Base-by-base conservation (phyloP, 805 yeast genomes). In the Schwanniomyces yamadae region DNA sequence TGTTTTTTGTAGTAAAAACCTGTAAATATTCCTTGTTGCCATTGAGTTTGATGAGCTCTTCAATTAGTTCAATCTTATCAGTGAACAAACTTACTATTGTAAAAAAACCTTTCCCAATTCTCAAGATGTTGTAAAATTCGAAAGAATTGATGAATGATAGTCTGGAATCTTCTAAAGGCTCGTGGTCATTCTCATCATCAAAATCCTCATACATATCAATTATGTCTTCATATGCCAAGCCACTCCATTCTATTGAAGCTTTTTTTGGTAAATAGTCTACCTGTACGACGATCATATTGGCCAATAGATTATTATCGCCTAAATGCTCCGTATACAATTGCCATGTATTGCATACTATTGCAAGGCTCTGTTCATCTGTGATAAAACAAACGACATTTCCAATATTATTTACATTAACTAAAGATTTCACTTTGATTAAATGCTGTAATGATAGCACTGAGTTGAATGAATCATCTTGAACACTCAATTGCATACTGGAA, bases 171-270 rank as follows among this genome's bases (percentile, higher is more conserved):
- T 22, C 24, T 10, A 5, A 6, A 25, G 8, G 13, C 7, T 25
- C 8, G 14, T 28, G 16, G 6, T 17, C n/a, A 6, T 61, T 71
- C 2, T 66, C 71, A 23, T 63, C 73, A 28, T 67, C 69, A n/a
- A 63, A 63, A 26, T 69, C 69, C 4, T 65, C 73, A 34, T 69
- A 64, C 48, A 66, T 47, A 3, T 50, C 59, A 12, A 45, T 42
- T 2, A 53, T 44, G 18, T 63, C 61, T 37, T 72, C 70, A 41
- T 69, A 77, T 4, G 78, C 57, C 3, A 75, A 41, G 1, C 91
- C 95, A 23, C 82, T 77, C 91, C 95, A 84, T 61, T 87, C 95
- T 22, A 83, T 73, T 14, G 55, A 54, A 0, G 90, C 88, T 25
- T 66, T 63, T 34, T 72, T 74, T 5, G 95, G 95, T 33, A 87